A percentile compares a stretch with the other conserved stretches of the same genome.
Conservation (phyloP, 2,329 filamentous ascomycete genomes). For the Coccinonectria pachysandricola region DNA sequence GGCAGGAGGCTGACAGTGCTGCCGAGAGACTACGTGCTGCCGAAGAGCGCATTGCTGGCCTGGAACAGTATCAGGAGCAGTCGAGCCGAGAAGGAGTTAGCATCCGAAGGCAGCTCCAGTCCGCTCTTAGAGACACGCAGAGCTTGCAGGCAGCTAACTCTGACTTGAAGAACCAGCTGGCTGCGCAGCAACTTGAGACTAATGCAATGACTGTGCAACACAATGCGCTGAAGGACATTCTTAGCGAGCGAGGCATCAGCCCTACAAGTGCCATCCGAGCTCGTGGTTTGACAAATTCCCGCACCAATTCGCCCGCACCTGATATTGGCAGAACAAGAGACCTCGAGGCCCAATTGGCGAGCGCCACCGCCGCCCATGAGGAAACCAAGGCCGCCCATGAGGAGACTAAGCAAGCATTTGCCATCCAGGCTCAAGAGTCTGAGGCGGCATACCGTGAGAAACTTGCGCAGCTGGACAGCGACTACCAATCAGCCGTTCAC, state of each 20-base stretch:
- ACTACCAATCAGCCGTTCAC: slow-evolving; percentile 95
- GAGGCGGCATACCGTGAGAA: slow-evolving; percentile 87
- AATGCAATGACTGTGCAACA: slow-evolving; percentile 90
- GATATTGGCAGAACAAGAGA: slow-evolving; percentile 72
- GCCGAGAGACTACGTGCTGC: slow-evolving; percentile 84
- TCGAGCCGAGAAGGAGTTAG: slow-evolving; percentile 85
- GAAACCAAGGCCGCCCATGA: slow-evolving; percentile 83
- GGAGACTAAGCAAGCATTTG: slow-evolving; percentile 68
- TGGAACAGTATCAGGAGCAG: slow-evolving; percentile 96
- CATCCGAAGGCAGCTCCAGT: slow-evolving; percentile 82
- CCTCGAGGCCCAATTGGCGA: slow-evolving; percentile 77
- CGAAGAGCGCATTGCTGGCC: slow-evolving; percentile 90
- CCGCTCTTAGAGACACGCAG: slow-evolving; percentile 73
- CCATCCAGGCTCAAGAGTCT: slow-evolving; percentile 74
- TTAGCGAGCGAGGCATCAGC: slow-evolving; percentile 80
- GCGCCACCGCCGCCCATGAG: slow-evolving; percentile 68
- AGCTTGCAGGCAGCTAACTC: slow-evolving; percentile 69
- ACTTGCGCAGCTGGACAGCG: slow-evolving; percentile 84
- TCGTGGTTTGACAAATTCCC: slow-evolving; percentile 58
- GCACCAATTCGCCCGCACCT: slow-evolving; percentile 67
- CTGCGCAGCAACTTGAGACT: slow-evolving; percentile 82
- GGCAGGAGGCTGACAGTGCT: slow-evolving; percentile 75
- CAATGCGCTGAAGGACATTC: slow-evolving; percentile 83
- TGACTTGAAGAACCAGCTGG: slow-evolving; percentile 72
- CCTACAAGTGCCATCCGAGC: slow-evolving; percentile 61